Evolutionary conservation across 2,329 filamentous ascomycete species (phyloP), one percentile per base, ranked within the genome.

Genomic region (Colletotrichum simmondsii): DNA sequence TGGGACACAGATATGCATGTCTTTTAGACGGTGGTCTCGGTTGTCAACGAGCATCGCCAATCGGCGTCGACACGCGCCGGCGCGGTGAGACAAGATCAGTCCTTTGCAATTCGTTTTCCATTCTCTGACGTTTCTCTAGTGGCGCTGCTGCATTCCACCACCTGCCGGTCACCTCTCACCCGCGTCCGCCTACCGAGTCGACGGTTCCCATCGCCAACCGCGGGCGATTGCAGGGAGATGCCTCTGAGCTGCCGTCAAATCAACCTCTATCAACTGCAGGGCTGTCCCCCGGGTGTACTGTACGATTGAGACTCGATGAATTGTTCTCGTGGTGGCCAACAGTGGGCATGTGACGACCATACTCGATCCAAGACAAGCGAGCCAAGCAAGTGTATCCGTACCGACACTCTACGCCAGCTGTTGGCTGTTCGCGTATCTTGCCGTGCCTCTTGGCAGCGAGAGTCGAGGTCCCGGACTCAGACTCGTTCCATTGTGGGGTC

Each of bases 151-250:
- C 59, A 32, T 59, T 53, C 60, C 35, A 52, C 37, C 12, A n/a
- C 35, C 52, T 28, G 35, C 24, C 28, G 35, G 52, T 65, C 52
- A 56, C 32, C 42, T 42, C 24, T 65, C 49, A 49, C 65, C 32
- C 57, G 42, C 28, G 52, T 22, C 59, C 69, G 32, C 35, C 37
- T 53, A 72, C 69, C 69, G n/a, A 62, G 58, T 63, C 12, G 37
- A 37, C 49, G 69, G 69, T 68, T 68, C 37, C 52, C 52, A 42
- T 53, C 57, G 35, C 49, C n/a, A 37, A 42, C 22, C 5, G 56
- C 68, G 65, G 65, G 58, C 58, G 52, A 72, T 28, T 71, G 65
- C 65, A 68, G 49, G 30, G 30, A 61, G 42, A 54, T 35, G 26
- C 30, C 22, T n/a, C 11, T 54, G 52, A 54, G 57, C 28, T 56